Conservation (phyloP, 2,329 filamentous ascomycete species). For the Sphaerulina vaccinii region DNA sequence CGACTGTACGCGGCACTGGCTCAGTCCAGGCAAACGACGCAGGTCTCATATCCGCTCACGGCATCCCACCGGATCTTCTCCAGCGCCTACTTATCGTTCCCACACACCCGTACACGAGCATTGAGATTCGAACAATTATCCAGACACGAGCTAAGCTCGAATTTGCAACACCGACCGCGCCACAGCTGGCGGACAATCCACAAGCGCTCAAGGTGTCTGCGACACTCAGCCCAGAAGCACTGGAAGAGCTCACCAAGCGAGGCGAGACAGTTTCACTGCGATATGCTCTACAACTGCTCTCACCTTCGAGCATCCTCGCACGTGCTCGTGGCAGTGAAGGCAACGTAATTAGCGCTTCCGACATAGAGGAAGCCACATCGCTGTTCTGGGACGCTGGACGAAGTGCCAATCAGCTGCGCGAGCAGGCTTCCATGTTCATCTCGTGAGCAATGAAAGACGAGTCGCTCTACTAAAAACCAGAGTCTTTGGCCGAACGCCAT, state of each 20-base stretch:
- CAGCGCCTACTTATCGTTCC: slow-evolving; percentile 93
- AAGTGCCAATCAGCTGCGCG: slow-evolving; percentile 43
- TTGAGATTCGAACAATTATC: slow-evolving; percentile 92
- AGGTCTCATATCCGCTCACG: slow-evolving; percentile 77
- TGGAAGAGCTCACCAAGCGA: slow-evolving; percentile 82
- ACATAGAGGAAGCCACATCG: slow-evolving; percentile 53
- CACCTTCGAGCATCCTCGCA: slow-evolving; percentile 86
- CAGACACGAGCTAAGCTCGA: slow-evolving; percentile 64
- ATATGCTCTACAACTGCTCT: slow-evolving; percentile 89
- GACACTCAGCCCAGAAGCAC: slow-evolving; percentile 73
- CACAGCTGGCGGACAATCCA: slow-evolving; percentile 34
- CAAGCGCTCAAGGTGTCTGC: slow-evolving; percentile 70
- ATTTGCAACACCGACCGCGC: slow-evolving; percentile 37
- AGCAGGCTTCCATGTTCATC: slow-evolving; percentile 36
- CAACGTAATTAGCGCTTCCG: slow-evolving; percentile 50
- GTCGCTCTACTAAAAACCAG: background rate
- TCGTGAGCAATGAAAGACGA: slow-evolving; percentile 32
- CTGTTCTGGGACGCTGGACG: slow-evolving; percentile 51
- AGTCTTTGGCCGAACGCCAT: background rate
- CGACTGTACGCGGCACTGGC: slow-evolving; percentile 76
- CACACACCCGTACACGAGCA: slow-evolving; percentile 80
- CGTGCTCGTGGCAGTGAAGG: slow-evolving; percentile 57
- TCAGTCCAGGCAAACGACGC: slow-evolving; percentile 55
- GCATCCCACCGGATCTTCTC: slow-evolving; percentile 89
- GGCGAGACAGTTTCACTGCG: slow-evolving; percentile 86